Evolutionary conservation across 306 rosid species (phyloP).

Genomic region (Quercus suber): DNA sequence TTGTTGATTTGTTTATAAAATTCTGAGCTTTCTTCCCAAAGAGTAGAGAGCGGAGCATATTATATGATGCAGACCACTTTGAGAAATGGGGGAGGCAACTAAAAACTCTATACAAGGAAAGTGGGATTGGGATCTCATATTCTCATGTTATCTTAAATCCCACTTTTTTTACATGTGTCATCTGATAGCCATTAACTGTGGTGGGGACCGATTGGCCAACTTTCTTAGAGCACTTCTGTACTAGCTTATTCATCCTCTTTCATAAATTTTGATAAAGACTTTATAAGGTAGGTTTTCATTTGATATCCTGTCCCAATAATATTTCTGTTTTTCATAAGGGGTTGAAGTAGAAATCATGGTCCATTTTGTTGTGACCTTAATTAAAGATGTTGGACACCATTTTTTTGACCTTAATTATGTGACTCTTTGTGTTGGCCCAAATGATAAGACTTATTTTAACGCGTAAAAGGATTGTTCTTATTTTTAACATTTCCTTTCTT

Average conservation of each 20-base stretch:
- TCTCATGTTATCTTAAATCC: not conserved
- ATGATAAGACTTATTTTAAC: no score
- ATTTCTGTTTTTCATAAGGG: no score
- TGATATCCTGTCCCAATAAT: not conserved
- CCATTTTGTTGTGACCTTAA: no score
- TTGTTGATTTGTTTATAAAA: conserved; percentile 57
- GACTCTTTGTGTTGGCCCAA: no score
- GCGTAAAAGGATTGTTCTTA: no score
- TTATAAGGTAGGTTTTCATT: not conserved
- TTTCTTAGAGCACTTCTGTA: not conserved
- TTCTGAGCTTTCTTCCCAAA: conserved; percentile 80
- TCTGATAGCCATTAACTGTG: not conserved
- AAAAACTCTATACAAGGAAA: conserved; percentile 16
- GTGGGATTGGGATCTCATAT: conserved; percentile 10
- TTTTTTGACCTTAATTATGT: no score
- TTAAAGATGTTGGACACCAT: no score
- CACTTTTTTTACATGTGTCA: not conserved
- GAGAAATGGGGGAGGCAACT: no score
- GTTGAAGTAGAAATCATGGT: no score
- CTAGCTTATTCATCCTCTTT: not conserved
- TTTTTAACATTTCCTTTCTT: not conserved
- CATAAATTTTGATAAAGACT: not conserved
- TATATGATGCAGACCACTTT: not conserved
- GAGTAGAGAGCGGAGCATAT: conserved; percentile 54
- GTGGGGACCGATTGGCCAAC: not conserved